phyloP scores from a whole-genome alignment of 2,329 filamentous ascomycete genomes.

The Tolypocladium tundrense region DNA sequence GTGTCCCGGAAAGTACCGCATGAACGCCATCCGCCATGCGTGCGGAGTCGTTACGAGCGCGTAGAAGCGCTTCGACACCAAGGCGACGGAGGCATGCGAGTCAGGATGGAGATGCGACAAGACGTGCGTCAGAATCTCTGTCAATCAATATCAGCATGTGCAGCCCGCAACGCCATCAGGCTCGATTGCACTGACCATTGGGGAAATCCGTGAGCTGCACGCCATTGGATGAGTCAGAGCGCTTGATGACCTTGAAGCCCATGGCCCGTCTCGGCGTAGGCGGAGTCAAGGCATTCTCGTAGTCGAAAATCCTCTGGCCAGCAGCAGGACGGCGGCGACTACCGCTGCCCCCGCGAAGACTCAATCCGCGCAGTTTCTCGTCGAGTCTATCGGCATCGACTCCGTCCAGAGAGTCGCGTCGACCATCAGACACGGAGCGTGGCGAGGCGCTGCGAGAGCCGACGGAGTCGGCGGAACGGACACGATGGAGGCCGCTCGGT shows the following conservation, averaged over 20 bases:
- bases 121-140: conserved; percentile 87
- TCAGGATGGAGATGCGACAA: conserved; percentile 82
- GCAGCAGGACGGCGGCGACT: conserved; percentile 21
- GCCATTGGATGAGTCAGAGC: conserved; percentile 27
- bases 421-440: conserved; percentile 18
- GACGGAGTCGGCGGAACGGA: conserved; percentile 10
- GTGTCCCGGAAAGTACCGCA: conserved; percentile 78
- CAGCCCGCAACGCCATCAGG: not conserved
- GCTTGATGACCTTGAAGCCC: conserved; percentile 47
- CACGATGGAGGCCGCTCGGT: conserved; percentile 25
- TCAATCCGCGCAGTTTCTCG: conserved; percentile 44
- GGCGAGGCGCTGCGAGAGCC: conserved; percentile 26
- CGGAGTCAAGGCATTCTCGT: conserved; percentile 48
- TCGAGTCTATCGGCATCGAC: conserved; percentile 35
- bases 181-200: conserved; percentile 54
- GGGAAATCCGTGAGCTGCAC: conserved; percentile 53
- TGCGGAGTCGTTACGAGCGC: conserved; percentile 80
- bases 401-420: conserved; percentile 17
- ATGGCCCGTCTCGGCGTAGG: conserved; percentile 34
- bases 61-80: conserved; percentile 84
- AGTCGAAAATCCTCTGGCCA: conserved; percentile 47
- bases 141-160: not conserved
- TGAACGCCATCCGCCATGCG: conserved; percentile 87
- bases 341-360: conserved; percentile 17
- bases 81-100: conserved; percentile 69